Evolutionary conservation across 139 green algal species (phyloP).

Genomic region (Diplosphaera chodatii): DNA sequence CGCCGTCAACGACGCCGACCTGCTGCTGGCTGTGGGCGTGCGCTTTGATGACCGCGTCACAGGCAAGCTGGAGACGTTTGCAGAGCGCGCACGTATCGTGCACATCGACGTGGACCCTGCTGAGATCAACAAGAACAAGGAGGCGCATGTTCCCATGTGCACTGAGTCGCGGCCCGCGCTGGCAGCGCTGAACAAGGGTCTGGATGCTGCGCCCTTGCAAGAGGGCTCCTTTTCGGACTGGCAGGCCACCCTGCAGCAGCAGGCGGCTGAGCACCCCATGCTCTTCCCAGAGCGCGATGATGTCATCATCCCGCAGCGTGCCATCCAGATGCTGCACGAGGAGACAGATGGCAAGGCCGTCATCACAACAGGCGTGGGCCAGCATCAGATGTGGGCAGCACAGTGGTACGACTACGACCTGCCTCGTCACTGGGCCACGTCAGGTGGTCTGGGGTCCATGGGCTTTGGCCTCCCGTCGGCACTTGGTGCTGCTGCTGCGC

Average conservation of each 20-base stretch:
- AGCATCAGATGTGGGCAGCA: constrained; percentile 99
- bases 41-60: constrained; percentile 99
- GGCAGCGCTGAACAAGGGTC: constrained; percentile 42
- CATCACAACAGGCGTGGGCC: constrained; percentile 95
- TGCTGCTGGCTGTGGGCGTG: constrained; percentile 94
- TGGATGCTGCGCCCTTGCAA: constrained; percentile 25
- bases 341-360: constrained; percentile 93
- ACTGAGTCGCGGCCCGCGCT: constrained; percentile 70
- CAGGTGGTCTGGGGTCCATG: constrained; percentile 93
- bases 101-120: constrained; percentile 98
- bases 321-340: constrained; percentile 88
- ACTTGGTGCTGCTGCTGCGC: constrained; percentile 83
- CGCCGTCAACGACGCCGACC: constrained; percentile 87
- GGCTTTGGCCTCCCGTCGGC: constrained; percentile 95
- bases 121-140: constrained; percentile 99
- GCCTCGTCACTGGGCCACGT: constrained; percentile 78
- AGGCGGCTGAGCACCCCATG: constrained; percentile 79
- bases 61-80: constrained; percentile 93
- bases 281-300: constrained; percentile 74
- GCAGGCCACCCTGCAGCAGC: constrained; percentile 53
- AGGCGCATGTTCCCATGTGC: constrained; percentile 77
- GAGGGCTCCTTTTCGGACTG: constrained; percentile 39
- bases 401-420: constrained; percentile 86
- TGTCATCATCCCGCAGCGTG: constrained; percentile 91
- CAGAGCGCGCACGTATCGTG: constrained; percentile 78